Evolutionary conservation across 2,329 filamentous ascomycete species (phyloP).

Genomic region (Colletotrichum sp.): DNA sequence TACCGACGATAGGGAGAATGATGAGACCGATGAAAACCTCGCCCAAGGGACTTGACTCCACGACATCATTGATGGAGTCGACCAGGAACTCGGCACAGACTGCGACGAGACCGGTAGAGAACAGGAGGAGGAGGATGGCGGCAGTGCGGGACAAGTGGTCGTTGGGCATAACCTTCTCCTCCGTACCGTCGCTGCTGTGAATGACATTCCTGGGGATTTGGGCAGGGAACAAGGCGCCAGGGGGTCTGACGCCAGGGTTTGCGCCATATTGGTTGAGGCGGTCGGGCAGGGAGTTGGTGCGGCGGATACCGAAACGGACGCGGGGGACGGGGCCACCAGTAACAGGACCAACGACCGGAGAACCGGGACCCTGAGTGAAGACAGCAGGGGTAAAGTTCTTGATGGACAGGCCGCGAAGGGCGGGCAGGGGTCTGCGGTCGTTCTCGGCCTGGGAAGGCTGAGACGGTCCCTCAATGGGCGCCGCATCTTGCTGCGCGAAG

Average conservation of each 20-base stretch:
- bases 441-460: constrained; percentile 24
- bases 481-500: constrained; percentile 50
- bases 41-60: constrained; percentile 58
- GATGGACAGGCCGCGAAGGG: constrained; percentile 65
- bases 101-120: constrained; percentile 70
- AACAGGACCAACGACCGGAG: not conserved
- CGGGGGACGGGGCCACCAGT: constrained; percentile 56
- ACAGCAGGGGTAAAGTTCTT: constrained; percentile 75
- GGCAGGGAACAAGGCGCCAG: constrained; percentile 55
- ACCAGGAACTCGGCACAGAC: constrained; percentile 75
- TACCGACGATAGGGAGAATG: constrained; percentile 75
- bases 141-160: constrained; percentile 59
- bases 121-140: constrained; percentile 65
- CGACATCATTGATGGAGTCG: constrained; percentile 68
- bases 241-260: constrained; percentile 42
- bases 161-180: constrained; percentile 35
- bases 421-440: constrained; percentile 53
- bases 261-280: constrained; percentile 55
- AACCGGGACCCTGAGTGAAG: constrained; percentile 51
- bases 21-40: constrained; percentile 76
- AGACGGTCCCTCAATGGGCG: constrained; percentile 31
- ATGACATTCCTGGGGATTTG: constrained; percentile 46
- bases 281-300: constrained; percentile 77
- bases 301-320: constrained; percentile 69
- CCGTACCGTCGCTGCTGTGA: constrained; percentile 28